A percentile compares a stretch with the other conserved stretches of the same genome.
Evolutionary conservation across 192 early-diverging fungal genomes (phyloP).

Genomic region (Chytriomyces confervae): DNA sequence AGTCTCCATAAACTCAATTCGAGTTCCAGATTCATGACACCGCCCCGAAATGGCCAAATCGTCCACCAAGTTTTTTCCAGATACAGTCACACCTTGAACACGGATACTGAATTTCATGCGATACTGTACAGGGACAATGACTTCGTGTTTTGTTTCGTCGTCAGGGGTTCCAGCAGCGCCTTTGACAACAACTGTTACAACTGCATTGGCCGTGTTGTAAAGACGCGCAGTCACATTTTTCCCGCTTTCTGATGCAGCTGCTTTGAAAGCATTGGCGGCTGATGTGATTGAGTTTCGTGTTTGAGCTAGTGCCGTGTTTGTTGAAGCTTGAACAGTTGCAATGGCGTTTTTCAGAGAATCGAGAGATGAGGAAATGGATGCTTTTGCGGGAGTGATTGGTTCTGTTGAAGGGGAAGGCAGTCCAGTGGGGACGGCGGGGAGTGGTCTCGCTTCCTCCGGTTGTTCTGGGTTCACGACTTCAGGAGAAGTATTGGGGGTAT

Average conservation of each 20-base stretch:
- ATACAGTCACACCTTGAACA: slow-evolving; percentile 5
- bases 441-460: neutral
- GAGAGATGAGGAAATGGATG: neutral
- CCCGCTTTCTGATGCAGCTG: neutral
- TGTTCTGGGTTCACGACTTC: neutral
- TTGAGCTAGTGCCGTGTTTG: neutral
- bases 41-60: slow-evolving; percentile 15
- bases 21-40: slow-evolving; percentile 30
- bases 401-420: neutral
- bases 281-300: neutral
- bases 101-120: slow-evolving; percentile 16
- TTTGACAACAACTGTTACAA: slow-evolving; percentile 5
- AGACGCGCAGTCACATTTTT: neutral
- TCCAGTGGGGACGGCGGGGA: neutral
- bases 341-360: neutral
- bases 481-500: neutral
- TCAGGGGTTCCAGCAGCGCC: neutral
- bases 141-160: neutral
- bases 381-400: neutral
- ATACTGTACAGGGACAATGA: slow-evolving; percentile 24
- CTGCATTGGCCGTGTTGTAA: neutral
- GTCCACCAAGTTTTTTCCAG: slow-evolving; percentile 24
- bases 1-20: slow-evolving; percentile 19
- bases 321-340: neutral
- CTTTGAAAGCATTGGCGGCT: neutral